phyloP scores from a whole-genome alignment of 2,329 filamentous ascomycete genomes.

The Alternaria alternata region DNA sequence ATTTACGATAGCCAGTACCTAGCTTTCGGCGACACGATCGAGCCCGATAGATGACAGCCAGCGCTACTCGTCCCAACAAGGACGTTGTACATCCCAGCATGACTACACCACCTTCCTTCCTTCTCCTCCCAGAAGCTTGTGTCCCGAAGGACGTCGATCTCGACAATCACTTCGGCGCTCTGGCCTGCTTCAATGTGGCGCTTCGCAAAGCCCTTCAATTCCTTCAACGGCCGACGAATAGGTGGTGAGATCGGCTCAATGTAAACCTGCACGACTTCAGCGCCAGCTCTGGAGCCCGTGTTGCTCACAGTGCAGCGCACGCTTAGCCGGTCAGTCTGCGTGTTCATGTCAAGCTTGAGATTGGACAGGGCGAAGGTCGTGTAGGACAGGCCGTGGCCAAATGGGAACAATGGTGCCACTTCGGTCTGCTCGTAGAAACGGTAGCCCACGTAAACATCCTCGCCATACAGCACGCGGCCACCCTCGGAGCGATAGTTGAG shows the following conservation, averaged over 20 bases:
- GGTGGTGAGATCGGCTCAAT: constrained; percentile 32
- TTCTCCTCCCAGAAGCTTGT: background rate
- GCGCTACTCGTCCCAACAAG: background rate
- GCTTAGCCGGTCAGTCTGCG: constrained; percentile 46
- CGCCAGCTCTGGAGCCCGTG: constrained; percentile 61
- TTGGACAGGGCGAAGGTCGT: constrained; percentile 63
- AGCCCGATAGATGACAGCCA: background rate
- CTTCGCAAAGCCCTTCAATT: background rate
- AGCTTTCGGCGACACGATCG: background rate
- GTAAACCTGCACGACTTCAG: constrained; percentile 64
- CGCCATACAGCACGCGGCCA: background rate
- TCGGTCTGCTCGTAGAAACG: constrained; percentile 20
- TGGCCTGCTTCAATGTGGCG: background rate
- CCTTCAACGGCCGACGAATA: background rate
- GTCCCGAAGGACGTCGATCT: background rate
- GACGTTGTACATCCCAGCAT: background rate
- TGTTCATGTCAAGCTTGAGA: constrained; percentile 48
- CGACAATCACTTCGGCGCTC: background rate
- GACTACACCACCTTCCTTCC: background rate
- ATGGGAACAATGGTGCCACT: constrained; percentile 73
- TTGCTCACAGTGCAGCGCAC: constrained; percentile 65
- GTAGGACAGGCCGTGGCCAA: constrained; percentile 84
- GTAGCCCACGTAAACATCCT: background rate
- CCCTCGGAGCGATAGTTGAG: constrained; percentile 69
- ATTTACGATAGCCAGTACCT: background rate